Percentiles rank a stretch among this genome's conserved stretches.
Conservation (phyloP, 345 rosid species). For the Noccaea caerulescens region DNA sequence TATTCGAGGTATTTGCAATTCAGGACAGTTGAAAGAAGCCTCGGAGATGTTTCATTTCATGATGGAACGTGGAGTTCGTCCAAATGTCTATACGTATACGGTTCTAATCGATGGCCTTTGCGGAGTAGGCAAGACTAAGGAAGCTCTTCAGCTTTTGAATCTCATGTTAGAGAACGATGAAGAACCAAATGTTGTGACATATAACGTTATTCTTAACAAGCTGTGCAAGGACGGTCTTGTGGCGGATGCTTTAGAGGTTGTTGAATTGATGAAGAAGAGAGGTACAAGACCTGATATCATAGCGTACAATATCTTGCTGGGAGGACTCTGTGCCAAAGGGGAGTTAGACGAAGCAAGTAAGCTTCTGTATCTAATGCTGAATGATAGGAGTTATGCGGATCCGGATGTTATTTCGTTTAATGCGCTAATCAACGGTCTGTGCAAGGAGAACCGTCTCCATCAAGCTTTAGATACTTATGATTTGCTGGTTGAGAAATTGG, state of each 20-base stretch:
- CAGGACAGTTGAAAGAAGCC: slow-evolving; percentile 58
- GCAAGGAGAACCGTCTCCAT: slow-evolving; percentile 52
- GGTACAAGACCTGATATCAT: slow-evolving; percentile 57
- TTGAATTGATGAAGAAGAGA: slow-evolving; percentile 59
- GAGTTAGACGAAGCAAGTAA: slow-evolving; percentile 61
- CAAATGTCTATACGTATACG: slow-evolving; percentile 57
- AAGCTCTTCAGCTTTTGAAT: slow-evolving; percentile 61
- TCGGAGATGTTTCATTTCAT: slow-evolving; percentile 45
- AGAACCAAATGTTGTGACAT: slow-evolving; percentile 55
- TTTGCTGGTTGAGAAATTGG: slow-evolving; percentile 54
- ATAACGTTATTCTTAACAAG: slow-evolving; percentile 60
- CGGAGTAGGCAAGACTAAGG: slow-evolving; percentile 51
- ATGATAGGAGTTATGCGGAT: slow-evolving; percentile 45
- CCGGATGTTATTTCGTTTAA: slow-evolving; percentile 59
- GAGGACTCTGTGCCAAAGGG: slow-evolving; percentile 56
- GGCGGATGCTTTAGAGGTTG: slow-evolving; percentile 55
- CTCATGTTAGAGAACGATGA: slow-evolving; percentile 56
- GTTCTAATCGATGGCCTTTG: slow-evolving; percentile 62
- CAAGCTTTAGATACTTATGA: slow-evolving; percentile 56
- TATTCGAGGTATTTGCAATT: slow-evolving; percentile 54
- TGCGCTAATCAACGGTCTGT: slow-evolving; percentile 59
- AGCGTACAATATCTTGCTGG: slow-evolving; percentile 60
- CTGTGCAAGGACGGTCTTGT: slow-evolving; percentile 61
- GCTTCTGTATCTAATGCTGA: slow-evolving; percentile 50
- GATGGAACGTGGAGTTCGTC: slow-evolving; percentile 54